Evolutionary conservation across 2,329 filamentous ascomycete species (phyloP), one percentile per base, ranked within the genome.

Genomic region (Seiridium unicorne): DNA sequence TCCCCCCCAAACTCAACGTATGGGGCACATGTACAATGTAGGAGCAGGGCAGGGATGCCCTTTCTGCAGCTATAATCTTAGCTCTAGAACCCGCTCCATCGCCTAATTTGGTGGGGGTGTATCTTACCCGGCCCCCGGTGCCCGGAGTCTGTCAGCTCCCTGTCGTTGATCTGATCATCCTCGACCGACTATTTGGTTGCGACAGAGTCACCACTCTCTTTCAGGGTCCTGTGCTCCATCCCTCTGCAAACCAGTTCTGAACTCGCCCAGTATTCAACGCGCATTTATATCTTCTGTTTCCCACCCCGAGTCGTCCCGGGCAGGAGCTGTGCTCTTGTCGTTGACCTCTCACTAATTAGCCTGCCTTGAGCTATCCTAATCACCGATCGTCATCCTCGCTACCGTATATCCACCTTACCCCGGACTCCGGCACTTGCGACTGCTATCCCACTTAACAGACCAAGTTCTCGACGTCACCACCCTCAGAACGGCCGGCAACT

Each of bases 401-500:
- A 42, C 38, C 13, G 38, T 42, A 13, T 42, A 42, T 13, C 13
- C 38, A 26, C 18, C 18, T 26, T 26, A 26, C 18, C 18, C 18
- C 18, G 18, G 18, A 26, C 18, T 26, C 18, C 18, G 18, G 18
- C 18, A 26, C 18, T 26, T 26, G 18, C 1, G 18, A 26, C 18
- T 26, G 18, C 18, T 26, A 26, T 26, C 18, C 18, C 18, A 26
- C 18, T 26, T 26, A 26, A 26, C 18, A 26, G 18, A 26, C 38
- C 38, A 13, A 42, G 7, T 13, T 13, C 13, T 2, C 38, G 13
- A 13, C 38, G 38, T 2, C 7, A 42, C 38, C 38, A 42, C 38
- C 13, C 38, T 8, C 38, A 42, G 38, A 42, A 44, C 62, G 66
- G 64, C 66, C 60, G 62, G 65, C 61, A 62, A 66, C 59, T 68